Conservation (phyloP, 805 yeast genomes). For the Saccharomycodes ludwigii region DNA sequence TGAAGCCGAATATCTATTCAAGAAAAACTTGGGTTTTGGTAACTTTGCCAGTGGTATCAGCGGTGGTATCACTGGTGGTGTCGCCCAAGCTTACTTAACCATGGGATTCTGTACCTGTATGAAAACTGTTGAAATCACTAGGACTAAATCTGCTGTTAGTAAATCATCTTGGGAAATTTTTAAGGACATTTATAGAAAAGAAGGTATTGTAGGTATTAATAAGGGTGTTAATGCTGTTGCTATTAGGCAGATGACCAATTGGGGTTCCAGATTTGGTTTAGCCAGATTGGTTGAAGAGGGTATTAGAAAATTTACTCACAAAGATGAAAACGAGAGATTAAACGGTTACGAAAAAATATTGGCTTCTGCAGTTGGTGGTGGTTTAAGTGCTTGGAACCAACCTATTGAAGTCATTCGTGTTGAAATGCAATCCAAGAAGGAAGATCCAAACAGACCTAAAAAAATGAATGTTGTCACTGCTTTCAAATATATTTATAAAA, state of each 20-base stretch:
- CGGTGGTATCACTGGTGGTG: conserved; percentile 94
- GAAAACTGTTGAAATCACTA: conserved; percentile 97
- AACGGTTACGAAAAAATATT: conserved; percentile 68
- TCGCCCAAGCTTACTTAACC: conserved; percentile 90
- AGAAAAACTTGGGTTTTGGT: conserved; percentile 41
- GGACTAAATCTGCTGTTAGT: conserved; percentile 64
- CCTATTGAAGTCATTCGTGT: conserved; percentile 97
- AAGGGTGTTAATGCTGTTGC: conserved; percentile 98
- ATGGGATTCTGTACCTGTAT: conserved; percentile 98
- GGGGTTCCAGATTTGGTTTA: conserved; percentile 97
- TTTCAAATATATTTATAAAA: conserved; percentile 66
- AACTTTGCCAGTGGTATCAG: conserved; percentile 81
- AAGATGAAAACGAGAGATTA: conserved; percentile 47
- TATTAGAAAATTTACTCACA: conserved; percentile 53
- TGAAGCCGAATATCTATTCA: conserved; percentile 76
- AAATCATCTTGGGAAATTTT: conserved; percentile 79
- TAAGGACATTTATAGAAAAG: conserved; percentile 67
- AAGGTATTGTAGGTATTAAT: conserved; percentile 90
- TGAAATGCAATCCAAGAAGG: conserved; percentile 94
- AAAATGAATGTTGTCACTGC: conserved; percentile 71
- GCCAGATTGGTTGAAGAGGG: conserved; percentile 83
- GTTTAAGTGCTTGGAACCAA: conserved; percentile 96
- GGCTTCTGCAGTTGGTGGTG: conserved; percentile 91
- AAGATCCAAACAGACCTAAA: conserved; percentile 90
- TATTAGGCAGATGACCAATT: conserved; percentile 96